Base-by-base conservation (phyloP, 1,284 basidiomycete genomes). In the Xerocomus amazonicus region DNA sequence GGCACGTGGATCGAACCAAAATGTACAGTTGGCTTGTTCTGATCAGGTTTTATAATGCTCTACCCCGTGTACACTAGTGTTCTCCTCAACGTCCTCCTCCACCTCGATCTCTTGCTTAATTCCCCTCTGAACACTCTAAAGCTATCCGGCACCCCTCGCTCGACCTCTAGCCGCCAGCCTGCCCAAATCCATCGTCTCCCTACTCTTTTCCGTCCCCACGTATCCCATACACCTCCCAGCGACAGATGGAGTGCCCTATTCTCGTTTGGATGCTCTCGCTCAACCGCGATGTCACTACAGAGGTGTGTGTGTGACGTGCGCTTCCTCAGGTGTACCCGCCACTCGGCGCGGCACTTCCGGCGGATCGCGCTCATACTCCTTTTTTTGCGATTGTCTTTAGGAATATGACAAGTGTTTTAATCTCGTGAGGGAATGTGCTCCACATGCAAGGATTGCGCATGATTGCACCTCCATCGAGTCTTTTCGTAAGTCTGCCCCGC, bases 211-310 rank as follows among this genome's bases (percentile, higher is more conserved):
- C 38, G 47, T 29, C 49, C 6, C 36, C 37, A 9, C 33, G 14
- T 16, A 42, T 45, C 29, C 28, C 28, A 41, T 28, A 17, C 10
- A 23, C 16, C 28, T 7, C 19, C 42, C 41, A 40, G 33, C 19
- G 19, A 16, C 23, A 37, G 32, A 49, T 49, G 74, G 81, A 82
- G 52, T 83, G 80, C 59, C 83, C 83, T 12, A 79, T 87, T 55
- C 73, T 87, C 33, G 81, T 87, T 36, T 88, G 86, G 86, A 86
- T 87, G 80, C 69, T 88, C 45, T 83, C 81, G 8, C 68, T 87
- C 59, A 87, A 87, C 60, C 74, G 85, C 50, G 83, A 87, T 65
- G 80, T 87, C 59, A 78, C 79, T 8, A 72, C 73, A 63, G 77
- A 83, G 62, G 85, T 84, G 61, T 53, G 78, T 59, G 31, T 43